phyloP scores from a whole-genome alignment of 2,329 filamentous ascomycete species.

The Clarireedia sp. region DNA sequence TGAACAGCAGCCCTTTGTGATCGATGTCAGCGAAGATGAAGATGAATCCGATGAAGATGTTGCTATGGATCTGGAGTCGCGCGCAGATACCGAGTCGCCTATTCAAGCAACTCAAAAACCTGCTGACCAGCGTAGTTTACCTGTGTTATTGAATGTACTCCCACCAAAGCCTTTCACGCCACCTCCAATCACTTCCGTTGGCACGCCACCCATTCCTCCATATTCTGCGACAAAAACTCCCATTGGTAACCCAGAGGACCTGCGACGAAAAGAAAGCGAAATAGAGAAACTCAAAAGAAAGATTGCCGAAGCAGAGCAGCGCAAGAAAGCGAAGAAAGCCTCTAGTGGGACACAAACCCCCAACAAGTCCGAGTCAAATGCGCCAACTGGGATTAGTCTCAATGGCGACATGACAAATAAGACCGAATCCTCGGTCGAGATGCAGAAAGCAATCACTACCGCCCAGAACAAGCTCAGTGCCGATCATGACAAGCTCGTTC shows the following conservation, averaged over 20 bases:
- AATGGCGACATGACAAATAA: conserved; percentile 13
- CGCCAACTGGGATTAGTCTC: conserved; percentile 6
- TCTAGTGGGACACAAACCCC: conserved; percentile 26
- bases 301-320: conserved; percentile 29
- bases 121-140: conserved; percentile 16
- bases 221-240: conserved; percentile 13
- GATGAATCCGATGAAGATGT: conserved; percentile 53
- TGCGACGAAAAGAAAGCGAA: conserved; percentile 46
- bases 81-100: conserved; percentile 38
- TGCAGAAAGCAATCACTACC: conserved; percentile 21
- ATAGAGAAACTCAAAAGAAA: conserved; percentile 51
- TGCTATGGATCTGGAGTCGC: conserved; percentile 56
- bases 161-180: conserved; percentile 31
- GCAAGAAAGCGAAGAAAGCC: conserved; percentile 21
- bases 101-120: conserved; percentile 14
- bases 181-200: conserved; percentile 18
- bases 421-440: conserved; percentile 21
- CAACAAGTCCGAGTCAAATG: conserved; percentile 12
- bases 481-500: conserved; percentile 23
- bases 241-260: conserved; percentile 30
- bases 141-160: conserved; percentile 34
- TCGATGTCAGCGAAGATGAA: conserved; percentile 76
- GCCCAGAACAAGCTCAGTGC: conserved; percentile 15
- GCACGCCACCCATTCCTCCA: conserved; percentile 19
- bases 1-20: conserved; percentile 59